phyloP scores from a whole-genome alignment of 345 rosid genomes.

The Gossypium herbaceum region DNA sequence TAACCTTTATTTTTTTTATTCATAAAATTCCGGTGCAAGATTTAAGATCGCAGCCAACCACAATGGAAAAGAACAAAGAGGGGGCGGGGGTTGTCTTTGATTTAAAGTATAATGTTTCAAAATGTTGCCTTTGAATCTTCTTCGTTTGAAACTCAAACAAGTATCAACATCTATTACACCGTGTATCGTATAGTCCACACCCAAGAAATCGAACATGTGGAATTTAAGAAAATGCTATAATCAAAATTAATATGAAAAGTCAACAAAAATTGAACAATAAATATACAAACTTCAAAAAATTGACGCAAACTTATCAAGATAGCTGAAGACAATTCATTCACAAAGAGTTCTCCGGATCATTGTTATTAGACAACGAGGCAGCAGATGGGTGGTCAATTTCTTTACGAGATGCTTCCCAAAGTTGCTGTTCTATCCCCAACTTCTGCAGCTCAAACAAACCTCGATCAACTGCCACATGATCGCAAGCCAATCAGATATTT shows the following conservation, averaged over 20 bases:
- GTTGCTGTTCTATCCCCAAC: conserved; percentile 82
- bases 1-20: too few relatives aligned
- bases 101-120: not conserved
- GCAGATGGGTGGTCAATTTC: conserved; percentile 46
- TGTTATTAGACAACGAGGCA: conserved; percentile 25
- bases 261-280: not conserved
- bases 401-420: conserved; percentile 84
- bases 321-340: conserved; percentile 9
- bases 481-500: not conserved
- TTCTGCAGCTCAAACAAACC: conserved; percentile 76
- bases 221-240: not conserved
- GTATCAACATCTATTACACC: not conserved
- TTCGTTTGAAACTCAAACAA: not conserved
- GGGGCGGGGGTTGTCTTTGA: not conserved
- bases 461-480: conserved; percentile 56
- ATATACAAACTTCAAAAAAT: not conserved
- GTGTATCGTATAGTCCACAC: not conserved
- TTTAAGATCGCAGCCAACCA: not conserved
- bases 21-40: not conserved
- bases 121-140: not conserved
- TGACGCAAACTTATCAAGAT: not conserved
- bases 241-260: conserved; percentile 6
- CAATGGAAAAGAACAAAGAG: not conserved
- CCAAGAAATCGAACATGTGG: conserved; percentile 8
- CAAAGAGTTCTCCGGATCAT: conserved; percentile 26